Evolutionary conservation across 805 yeast genomes (phyloP), one percentile per base, ranked within the genome.

Genomic region (Peterozyma toletana): DNA sequence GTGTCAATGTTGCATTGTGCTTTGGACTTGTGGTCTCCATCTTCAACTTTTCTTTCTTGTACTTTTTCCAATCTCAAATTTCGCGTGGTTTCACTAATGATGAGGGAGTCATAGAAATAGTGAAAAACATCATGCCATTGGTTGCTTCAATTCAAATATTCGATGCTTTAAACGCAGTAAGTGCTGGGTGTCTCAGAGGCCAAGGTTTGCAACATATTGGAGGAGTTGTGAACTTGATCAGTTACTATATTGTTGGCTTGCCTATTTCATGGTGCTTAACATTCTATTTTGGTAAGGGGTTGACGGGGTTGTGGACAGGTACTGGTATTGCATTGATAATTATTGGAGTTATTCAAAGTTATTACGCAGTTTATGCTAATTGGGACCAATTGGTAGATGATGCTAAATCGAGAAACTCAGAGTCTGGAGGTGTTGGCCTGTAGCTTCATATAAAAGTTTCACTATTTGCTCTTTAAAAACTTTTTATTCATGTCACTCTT

Each of bases 101-200:
- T 51, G 66, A 64, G 37, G 73, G 68, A 2, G 89, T 84, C 2
- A 68, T 81, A 29, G 53, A 55, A 3, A 53, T 73, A 10, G 78
- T 83, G 7, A 58, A 69, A 1, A 59, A 61, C 18, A 73, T 83
- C 27, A 64, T 84, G 63, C 79, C 85, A 57, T 63, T 81, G 38
- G 74, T 80, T 39, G 85, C 89, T 1, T 54, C 77, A 30, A 82
- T 81, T 74, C 90, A 84, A 63, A 62, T 85, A 21, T 75, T 76
- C 43, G 93, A 85, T 59, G 80, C 82, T 10, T 62, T 79, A 53
- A 76, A 82, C 49, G 85, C 87, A 13, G 78, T 82, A 40, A 75
- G 85, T 1, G 89, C 87, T 13, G 91, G 91, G 13, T 72, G 86
- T 47, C 65, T 85, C 43, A 71, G 93, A 57, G 91, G 91, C 5